phyloP scores from a whole-genome alignment of 2,329 filamentous ascomycete genomes.

The Dactylonectria macrodidyma region DNA sequence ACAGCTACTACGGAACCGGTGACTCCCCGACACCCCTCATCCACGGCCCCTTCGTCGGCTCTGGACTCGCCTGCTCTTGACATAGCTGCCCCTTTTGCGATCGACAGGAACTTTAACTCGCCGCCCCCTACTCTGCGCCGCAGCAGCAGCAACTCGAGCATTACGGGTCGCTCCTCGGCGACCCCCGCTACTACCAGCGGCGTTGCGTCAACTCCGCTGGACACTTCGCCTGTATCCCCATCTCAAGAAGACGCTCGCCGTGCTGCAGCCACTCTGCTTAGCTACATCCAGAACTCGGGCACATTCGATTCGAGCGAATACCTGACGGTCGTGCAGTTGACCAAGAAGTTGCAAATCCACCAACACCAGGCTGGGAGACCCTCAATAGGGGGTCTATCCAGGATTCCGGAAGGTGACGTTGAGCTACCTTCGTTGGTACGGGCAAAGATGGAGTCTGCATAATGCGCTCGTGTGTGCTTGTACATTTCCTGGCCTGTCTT shows the following conservation, averaged over 20 bases:
- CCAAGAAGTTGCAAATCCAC: slow-evolving; percentile 86
- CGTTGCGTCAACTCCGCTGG: slow-evolving; percentile 53
- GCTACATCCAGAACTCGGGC: slow-evolving; percentile 82
- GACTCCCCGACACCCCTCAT: slow-evolving; percentile 66
- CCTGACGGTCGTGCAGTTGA: slow-evolving; percentile 82
- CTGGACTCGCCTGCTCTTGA: slow-evolving; percentile 68
- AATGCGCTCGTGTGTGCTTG: slow-evolving; percentile 29
- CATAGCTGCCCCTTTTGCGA: slow-evolving; percentile 57
- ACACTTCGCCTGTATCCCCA: slow-evolving; percentile 75
- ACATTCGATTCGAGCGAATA: slow-evolving; percentile 85
- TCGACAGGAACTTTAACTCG: slow-evolving; percentile 61
- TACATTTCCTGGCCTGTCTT: slow-evolving; percentile 29
- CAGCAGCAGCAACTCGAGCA: slow-evolving; percentile 54
- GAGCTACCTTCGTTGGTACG: slow-evolving; percentile 58
- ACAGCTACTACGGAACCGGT: slow-evolving; percentile 57
- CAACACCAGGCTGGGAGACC: slow-evolving; percentile 57
- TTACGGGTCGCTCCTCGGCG: slow-evolving; percentile 47
- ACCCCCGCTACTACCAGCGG: slow-evolving; percentile 38
- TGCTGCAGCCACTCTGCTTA: slow-evolving; percentile 86
- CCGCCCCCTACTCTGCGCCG: slow-evolving; percentile 52
- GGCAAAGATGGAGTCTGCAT: slow-evolving; percentile 50
- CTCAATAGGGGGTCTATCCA: slow-evolving; percentile 65
- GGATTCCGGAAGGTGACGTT: slow-evolving; percentile 71
- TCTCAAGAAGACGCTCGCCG: slow-evolving; percentile 89
- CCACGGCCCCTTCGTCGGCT: slow-evolving; percentile 66